Conservation (phyloP, 2,329 filamentous ascomycete species). For the Cytospora piceicola region DNA sequence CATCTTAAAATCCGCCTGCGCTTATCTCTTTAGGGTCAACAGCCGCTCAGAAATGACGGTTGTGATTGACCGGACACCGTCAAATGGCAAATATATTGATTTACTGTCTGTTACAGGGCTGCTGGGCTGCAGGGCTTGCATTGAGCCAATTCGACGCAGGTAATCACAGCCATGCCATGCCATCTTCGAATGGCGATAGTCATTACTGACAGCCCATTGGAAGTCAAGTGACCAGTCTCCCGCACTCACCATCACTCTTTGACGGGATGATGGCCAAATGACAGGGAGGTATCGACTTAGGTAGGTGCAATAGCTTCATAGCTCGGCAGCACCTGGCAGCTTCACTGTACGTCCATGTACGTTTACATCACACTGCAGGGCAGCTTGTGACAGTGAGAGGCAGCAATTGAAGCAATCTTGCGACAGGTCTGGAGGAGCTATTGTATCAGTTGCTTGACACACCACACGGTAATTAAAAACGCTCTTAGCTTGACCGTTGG, state of each 20-base stretch:
- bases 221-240: too few species aligned
- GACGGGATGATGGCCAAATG: background rate
- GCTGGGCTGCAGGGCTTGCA: background rate
- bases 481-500: too few species aligned
- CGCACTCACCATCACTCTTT: too few species aligned
- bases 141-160: background rate
- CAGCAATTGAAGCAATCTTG: background rate
- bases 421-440: background rate
- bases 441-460: background rate
- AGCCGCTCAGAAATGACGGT: background rate
- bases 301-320: too few species aligned
- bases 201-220: background rate
- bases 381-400: background rate
- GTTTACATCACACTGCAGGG: background rate
- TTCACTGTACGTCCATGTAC: background rate
- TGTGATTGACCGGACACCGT: background rate
- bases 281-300: too few species aligned
- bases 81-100: background rate
- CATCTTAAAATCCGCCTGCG: constrained; percentile 21
- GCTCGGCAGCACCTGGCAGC: background rate
- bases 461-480: background rate
- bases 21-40: constrained; percentile 16
- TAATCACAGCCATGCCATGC: background rate
- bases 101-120: background rate
- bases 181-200: background rate